Evolutionary conservation across 192 early-diverging fungal genomes (phyloP), one percentile per base, ranked within the genome.

Genomic region (Rhizophagus prolifer): DNA sequence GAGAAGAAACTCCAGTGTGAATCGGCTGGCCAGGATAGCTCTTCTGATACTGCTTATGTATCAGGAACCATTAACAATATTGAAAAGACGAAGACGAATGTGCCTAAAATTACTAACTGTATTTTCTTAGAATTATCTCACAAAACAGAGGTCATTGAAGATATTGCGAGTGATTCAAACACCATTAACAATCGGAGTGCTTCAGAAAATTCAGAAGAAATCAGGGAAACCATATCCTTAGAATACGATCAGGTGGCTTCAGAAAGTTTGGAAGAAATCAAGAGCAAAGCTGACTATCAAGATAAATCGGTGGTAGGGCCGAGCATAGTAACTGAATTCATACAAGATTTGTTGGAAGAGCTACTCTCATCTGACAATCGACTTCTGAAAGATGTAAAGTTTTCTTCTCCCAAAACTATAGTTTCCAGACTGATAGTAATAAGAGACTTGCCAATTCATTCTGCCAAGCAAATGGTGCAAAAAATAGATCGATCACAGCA

Each of bases 361-460:
- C 30, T 31, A 31, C 30, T 31, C 30, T 31, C 30, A 31, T 31
- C 9, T 60, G 8, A 61, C n/a, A 60, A 28, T 38, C 19, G 13
- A 73, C 34, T 58, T 60, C 21, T 23, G 71, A 19, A 47, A 47
- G 46, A 25, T 73, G 58, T 73, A 59, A 60, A 73, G 71, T 60
- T 60, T 36, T 60, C 54, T 36, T 9, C 23, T 60, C 30, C 58
- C 58, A 73, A 14, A 60, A 72, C 50, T n/a, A 25, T 68, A 41
- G n/a, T 68, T 68, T 9, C 46, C 28, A 58, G 10, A 73, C 61
- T 58, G 34, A 21, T 60, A 60, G 31, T 38, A 25, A 61, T 26
- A 10, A 73, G 23, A 73, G 54, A 36, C 58, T 73, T 60, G 58
- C 31, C 23, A n/a, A 73, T 73, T 73, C 7, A 73, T 73, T 73